A percentile compares a stretch with the other conserved stretches of the same genome.
Conservation (phyloP, 2,329 filamentous ascomycete genomes). For the Intubia oerlemansii region DNA sequence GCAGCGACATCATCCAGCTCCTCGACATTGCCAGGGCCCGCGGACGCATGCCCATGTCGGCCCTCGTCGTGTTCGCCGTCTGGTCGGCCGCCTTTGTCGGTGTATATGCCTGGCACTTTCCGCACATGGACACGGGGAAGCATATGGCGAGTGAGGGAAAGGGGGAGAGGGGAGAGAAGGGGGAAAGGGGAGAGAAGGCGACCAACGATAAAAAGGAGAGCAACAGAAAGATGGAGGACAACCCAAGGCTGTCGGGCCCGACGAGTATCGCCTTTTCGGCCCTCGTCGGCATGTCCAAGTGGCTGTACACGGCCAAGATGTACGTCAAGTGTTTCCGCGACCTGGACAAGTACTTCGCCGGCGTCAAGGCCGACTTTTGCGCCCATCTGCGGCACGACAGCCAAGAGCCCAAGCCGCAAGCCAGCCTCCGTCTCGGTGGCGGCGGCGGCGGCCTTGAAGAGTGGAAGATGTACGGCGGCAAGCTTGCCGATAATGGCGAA, state of each 20-base stretch:
- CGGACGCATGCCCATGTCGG: constrained; percentile 42
- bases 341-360: constrained; percentile 30
- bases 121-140: constrained; percentile 39
- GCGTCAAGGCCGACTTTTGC: constrained; percentile 28
- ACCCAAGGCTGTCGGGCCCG: constrained; percentile 12
- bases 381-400: no score
- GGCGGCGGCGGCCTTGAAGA: no score
- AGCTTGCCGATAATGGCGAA: no score
- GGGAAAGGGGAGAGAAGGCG: no score
- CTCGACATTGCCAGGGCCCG: constrained; percentile 35
- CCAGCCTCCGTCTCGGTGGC: no score
- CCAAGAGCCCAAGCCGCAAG: no score
- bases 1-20: constrained; percentile 41
- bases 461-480: no score
- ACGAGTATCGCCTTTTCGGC: constrained; percentile 27
- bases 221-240: neutral
- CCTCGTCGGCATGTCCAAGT: constrained; percentile 26
- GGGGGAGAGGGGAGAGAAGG: no score
- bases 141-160: constrained; percentile 29
- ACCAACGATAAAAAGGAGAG: no score
- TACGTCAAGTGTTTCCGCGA: constrained; percentile 31
- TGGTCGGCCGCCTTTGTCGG: constrained; percentile 46
- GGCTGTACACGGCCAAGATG: constrained; percentile 32
- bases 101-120: constrained; percentile 45
- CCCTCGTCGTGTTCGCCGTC: constrained; percentile 42